phyloP scores from a whole-genome alignment of 2,329 filamentous ascomycete genomes.

The Penicillium sp. region DNA sequence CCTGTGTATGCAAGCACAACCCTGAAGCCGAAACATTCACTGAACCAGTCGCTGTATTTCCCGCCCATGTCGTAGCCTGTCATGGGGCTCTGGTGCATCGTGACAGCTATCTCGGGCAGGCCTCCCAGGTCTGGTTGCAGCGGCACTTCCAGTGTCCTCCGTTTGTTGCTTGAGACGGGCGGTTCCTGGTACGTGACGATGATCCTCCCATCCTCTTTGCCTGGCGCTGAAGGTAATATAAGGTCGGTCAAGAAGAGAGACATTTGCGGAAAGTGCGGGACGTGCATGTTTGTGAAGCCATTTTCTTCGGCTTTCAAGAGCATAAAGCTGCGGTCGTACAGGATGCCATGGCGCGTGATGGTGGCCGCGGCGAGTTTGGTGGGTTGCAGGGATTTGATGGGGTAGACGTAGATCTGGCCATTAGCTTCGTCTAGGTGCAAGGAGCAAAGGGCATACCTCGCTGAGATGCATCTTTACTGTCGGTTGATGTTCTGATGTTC shows the following conservation, averaged over 20 bases:
- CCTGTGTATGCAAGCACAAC: constrained; percentile 64
- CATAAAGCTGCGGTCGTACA: constrained; percentile 68
- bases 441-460: background rate
- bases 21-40: constrained; percentile 59
- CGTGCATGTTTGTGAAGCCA: constrained; percentile 52
- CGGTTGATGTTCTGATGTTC: too few species aligned
- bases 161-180: constrained; percentile 22
- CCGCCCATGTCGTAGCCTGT: constrained; percentile 61
- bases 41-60: constrained; percentile 63
- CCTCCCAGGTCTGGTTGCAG: constrained; percentile 49
- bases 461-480: constrained; percentile 3
- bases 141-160: constrained; percentile 50
- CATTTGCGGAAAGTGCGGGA: constrained; percentile 56
- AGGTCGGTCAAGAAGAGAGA: constrained; percentile 62
- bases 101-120: constrained; percentile 50
- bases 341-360: constrained; percentile 60
- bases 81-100: constrained; percentile 58
- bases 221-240: constrained; percentile 26
- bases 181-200: constrained; percentile 38
- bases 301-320: constrained; percentile 48
- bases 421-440: background rate
- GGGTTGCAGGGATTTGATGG: constrained; percentile 68
- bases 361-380: constrained; percentile 51
- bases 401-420: constrained; percentile 63
- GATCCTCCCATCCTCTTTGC: constrained; percentile 21